These are phyloP conservation scores for Sabuloglossum arenarium DNA, from an alignment of 495 filamentous ascomycete genomes.

Conservation along the genomic window DNA sequence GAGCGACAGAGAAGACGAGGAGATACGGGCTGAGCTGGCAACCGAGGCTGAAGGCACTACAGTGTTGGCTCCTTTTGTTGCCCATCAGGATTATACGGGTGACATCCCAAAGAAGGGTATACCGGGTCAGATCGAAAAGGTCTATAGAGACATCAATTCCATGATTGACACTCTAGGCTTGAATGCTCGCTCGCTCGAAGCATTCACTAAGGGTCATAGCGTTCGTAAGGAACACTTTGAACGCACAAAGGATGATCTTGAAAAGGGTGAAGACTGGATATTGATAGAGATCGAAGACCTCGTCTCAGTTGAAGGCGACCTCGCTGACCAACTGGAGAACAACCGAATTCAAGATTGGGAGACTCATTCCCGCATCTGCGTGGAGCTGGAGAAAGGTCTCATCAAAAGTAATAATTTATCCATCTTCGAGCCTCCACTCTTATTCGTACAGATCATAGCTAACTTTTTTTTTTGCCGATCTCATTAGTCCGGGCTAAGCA, in stretches of 20 bases:
- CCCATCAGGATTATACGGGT: slow-evolving; percentile 45
- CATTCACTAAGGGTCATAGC: slow-evolving; percentile 46
- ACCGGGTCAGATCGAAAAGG: slow-evolving; percentile 57
- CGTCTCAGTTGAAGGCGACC: slow-evolving; percentile 28
- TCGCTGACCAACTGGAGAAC: slow-evolving; percentile 36
- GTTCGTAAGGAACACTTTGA: slow-evolving; percentile 26
- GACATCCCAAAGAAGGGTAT: slow-evolving; percentile 38
- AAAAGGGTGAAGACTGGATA: slow-evolving; percentile 41
- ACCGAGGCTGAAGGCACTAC: slow-evolving; percentile 29
- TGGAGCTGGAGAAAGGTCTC: slow-evolving; percentile 40
- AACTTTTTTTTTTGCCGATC: background rate
- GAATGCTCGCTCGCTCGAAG: slow-evolving; percentile 54
- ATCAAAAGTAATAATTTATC: slow-evolving; percentile 18
- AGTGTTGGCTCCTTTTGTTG: slow-evolving; percentile 40
- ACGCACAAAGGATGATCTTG: slow-evolving; percentile 35
- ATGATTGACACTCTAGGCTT: slow-evolving; percentile 89
- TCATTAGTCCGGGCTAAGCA: slow-evolving; percentile 37
- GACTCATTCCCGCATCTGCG: slow-evolving; percentile 37
- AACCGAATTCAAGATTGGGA: slow-evolving; percentile 42
- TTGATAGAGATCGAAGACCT: slow-evolving; percentile 51
- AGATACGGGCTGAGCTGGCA: slow-evolving; percentile 33
- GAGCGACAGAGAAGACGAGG: slow-evolving; percentile 35
- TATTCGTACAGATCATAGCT: background rate
- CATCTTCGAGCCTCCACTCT: background rate
- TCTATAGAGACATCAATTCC: slow-evolving; percentile 85